A percentile compares a stretch with the other conserved stretches of the same genome.
Conservation (phyloP, 164 flowering plant species). For the Macadamia tetraphylla region DNA sequence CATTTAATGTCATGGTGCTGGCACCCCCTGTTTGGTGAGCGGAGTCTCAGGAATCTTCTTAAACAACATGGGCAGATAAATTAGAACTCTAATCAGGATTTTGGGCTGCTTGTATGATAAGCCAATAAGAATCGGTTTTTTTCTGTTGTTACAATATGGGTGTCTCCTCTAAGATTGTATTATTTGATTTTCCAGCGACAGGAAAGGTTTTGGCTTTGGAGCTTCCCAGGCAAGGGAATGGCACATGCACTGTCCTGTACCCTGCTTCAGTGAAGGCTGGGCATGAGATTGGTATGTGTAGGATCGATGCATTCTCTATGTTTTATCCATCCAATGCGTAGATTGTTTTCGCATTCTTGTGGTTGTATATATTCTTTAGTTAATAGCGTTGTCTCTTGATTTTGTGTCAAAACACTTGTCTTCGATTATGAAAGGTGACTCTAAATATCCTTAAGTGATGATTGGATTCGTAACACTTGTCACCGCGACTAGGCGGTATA, state of each 20-base stretch:
- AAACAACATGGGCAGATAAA: background rate
- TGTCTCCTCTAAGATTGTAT: slow-evolving; percentile 3
- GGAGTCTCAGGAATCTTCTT: background rate
- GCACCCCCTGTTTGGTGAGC: too few species aligned
- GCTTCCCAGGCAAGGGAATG: slow-evolving; percentile 59
- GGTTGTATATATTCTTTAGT: background rate
- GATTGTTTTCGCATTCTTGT: too few species aligned
- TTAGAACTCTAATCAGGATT: background rate
- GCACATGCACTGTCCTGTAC: slow-evolving; percentile 65
- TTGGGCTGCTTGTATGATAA: background rate
- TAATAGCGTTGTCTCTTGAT: background rate
- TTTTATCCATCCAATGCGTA: background rate
- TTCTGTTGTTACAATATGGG: background rate
- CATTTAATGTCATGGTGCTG: too few species aligned
- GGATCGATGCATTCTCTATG: background rate
- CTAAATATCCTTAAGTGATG: background rate
- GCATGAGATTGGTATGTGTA: slow-evolving; percentile 71
- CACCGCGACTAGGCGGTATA: too few species aligned
- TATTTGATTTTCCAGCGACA: slow-evolving; percentile 51
- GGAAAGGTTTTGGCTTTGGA: slow-evolving; percentile 84
- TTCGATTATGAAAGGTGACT: background rate
- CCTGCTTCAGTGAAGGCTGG: slow-evolving; percentile 93
- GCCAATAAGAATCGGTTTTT: background rate
- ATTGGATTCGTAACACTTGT: too few species aligned
- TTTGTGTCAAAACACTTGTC: background rate